These are phyloP conservation scores for Torulaspora franciscae DNA, from an alignment of 805 yeast species.

Conservation along the genomic window DNA sequence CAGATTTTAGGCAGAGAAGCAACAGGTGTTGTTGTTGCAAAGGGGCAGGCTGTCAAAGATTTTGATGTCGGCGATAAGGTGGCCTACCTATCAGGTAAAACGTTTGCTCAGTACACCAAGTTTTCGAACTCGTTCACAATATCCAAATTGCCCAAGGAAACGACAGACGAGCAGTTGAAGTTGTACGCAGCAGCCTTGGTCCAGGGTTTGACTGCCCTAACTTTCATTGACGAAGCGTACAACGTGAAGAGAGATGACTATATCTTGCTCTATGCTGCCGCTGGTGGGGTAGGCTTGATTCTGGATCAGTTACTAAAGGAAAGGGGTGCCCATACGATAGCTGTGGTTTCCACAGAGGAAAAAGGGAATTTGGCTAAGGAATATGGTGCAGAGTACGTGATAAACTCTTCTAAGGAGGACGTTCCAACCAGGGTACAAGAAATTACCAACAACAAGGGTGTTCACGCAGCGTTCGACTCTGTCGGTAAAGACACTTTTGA, in stretches of 20 bases:
- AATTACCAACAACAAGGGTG: slow-evolving; percentile 64
- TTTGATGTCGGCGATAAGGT: slow-evolving; percentile 68
- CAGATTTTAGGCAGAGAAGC: slow-evolving; percentile 69
- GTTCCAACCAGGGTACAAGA: slow-evolving; percentile 51
- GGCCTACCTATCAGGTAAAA: slow-evolving; percentile 46
- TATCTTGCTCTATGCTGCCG: slow-evolving; percentile 84
- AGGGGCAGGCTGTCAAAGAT: slow-evolving; percentile 52
- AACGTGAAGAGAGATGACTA: slow-evolving; percentile 63
- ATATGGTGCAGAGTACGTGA: slow-evolving; percentile 71
- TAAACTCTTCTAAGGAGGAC: slow-evolving; percentile 55
- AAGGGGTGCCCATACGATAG: slow-evolving; percentile 78
- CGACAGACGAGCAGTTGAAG: slow-evolving; percentile 47
- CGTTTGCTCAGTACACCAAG: slow-evolving; percentile 74
- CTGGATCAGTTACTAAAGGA: slow-evolving; percentile 57
- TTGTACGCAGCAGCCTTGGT: slow-evolving; percentile 55
- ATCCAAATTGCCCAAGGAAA: slow-evolving; percentile 45
- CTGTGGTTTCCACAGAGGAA: slow-evolving; percentile 72
- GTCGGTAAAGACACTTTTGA: slow-evolving; percentile 76
- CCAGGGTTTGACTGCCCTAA: slow-evolving; percentile 76
- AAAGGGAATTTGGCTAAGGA: slow-evolving; percentile 61
- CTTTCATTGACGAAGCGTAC: slow-evolving; percentile 64
- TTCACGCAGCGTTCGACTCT: slow-evolving; percentile 62
- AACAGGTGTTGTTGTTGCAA: slow-evolving; percentile 60
- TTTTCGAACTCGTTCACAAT: slow-evolving; percentile 36
- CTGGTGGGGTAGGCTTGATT: slow-evolving; percentile 87